Evolutionary conservation across 129 eudicot species (phyloP), one percentile per base, ranked within the genome.

Genomic region (Smallanthus sonchifolius): DNA sequence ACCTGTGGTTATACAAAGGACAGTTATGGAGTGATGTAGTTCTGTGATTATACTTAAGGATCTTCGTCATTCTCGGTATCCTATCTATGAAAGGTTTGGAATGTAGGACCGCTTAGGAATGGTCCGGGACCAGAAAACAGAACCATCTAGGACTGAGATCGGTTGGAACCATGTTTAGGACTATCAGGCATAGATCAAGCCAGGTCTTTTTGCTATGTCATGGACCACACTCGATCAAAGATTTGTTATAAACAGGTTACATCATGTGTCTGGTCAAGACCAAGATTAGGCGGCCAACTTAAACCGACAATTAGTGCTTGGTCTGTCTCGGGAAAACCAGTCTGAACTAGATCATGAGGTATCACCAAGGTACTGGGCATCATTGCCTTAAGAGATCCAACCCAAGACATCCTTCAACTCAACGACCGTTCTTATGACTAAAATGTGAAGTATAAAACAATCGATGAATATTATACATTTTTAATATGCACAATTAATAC

Each of bases 311-410:
- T 1, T 24, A 24, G 30, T 24, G 30, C 30, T 24, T 24, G 30
- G 30, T 24, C 30, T 24, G n/a, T n/a, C 30, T 24, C 30, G 1
- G 30, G 30, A 24, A 24, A 24, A 24, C 30, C 30, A 1, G 30
- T 24, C 30, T 24, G 30, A 1, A 24, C 30, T 1, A 24, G 30
- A 34, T 85, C 87, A 79, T 92, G 96, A 39, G 96, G 96, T 83
- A 81, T 90, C 96, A 30, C 96, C 93, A 35, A 90, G 76, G 73
- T 87, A 90, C 9, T 92, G 82, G 30, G 87, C 88, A 79, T 90
- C 96, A 60, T 87, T 38, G 97, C 97, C 78, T 91, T 94, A 10
- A 93, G 81, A 42, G 98, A 90, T 40, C 98, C 98, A 97, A 93
- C 24, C 98, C 98, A 48, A 97, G 81, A 51, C 90, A 93, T 40